Evolutionary conservation across 1,284 basidiomycete species (phyloP).

Genomic region (Puccinia polysora): DNA sequence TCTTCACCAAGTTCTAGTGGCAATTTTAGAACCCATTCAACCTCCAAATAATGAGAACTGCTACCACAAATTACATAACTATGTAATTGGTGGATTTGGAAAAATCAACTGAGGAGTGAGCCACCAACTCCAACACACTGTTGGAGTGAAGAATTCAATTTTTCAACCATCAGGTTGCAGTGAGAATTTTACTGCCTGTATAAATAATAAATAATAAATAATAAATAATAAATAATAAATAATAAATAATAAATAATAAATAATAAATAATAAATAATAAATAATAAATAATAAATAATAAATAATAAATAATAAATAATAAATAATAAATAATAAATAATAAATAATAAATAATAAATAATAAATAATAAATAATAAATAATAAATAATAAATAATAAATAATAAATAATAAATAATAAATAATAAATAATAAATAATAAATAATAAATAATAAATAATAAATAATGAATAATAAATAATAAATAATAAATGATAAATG

Average conservation of each 20-base stretch:
- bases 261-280: constrained; percentile 4
- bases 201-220: constrained; percentile 1
- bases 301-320: constrained; percentile 1
- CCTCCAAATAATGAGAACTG: no score
- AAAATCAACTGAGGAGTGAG: no score
- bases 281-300: constrained; percentile 4
- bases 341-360: constrained; percentile 4
- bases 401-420: constrained; percentile 4
- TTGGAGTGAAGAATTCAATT: no score
- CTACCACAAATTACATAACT: no score
- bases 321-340: constrained; percentile 4
- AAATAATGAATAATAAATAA: no score
- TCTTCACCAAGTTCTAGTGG: no score
- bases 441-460: constrained; percentile 4
- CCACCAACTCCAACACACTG: no score
- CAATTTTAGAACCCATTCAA: no score
- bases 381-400: constrained; percentile 4
- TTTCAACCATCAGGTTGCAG: no score
- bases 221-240: constrained; percentile 4
- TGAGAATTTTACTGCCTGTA: no score
- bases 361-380: constrained; percentile 4
- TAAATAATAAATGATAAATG: not conserved
- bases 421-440: constrained; percentile 4
- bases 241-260: constrained; percentile 4
- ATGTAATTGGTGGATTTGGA: no score